Base-by-base conservation (phyloP, 768 basidiomycete species). In the Termitomyces eurrhizus region DNA sequence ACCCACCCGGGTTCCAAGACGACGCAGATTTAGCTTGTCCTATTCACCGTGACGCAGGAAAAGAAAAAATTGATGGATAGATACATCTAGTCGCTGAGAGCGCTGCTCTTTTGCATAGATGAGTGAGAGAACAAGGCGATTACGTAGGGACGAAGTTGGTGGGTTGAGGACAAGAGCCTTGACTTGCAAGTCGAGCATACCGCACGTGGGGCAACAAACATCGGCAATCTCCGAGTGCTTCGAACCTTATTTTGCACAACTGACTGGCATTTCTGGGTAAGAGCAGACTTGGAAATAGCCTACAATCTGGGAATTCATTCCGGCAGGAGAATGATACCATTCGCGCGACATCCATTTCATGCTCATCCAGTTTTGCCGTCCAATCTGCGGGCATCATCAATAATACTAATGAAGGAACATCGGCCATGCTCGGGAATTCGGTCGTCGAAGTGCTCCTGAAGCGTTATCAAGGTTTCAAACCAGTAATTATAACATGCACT, bases 171-270 rank as follows among this genome's bases (percentile, higher is more conserved):
- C 41, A 59, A 48, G 42, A 48, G 33, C 52, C 58, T 61, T 58
- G 50, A 64, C 64, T 67, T 62, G 62, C 60, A 67, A 39, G 64
- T 60, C 59, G 54, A 52, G 60, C 21, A 21, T 14, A 51, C 45
- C 33, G 52, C 66, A 65, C 64, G 66, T 65, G 66, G 66, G 46
- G 37, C 52, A 29, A 24, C 26, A 8, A 33, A 33, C 24, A 32
- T 55, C 66, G 66, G 66, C 60, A 67, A 65, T 65, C 64, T 65
- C 66, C 66, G 66, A 48, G 6, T 4, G n/a, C 26, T 33, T 35
- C 26, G 39, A 61, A 64, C 60, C 42, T 64, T 61, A 61, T 62
- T 59, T 56, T 32, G 24, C 5, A 46, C 33, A 45, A 54, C 58
- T 53, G 36, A 24, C 41, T 21, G 21, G 21, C n/a, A 42, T 42